Evolutionary conservation across 2,329 filamentous ascomycete species (phyloP).

Genomic region (Phialophora macrospora): DNA sequence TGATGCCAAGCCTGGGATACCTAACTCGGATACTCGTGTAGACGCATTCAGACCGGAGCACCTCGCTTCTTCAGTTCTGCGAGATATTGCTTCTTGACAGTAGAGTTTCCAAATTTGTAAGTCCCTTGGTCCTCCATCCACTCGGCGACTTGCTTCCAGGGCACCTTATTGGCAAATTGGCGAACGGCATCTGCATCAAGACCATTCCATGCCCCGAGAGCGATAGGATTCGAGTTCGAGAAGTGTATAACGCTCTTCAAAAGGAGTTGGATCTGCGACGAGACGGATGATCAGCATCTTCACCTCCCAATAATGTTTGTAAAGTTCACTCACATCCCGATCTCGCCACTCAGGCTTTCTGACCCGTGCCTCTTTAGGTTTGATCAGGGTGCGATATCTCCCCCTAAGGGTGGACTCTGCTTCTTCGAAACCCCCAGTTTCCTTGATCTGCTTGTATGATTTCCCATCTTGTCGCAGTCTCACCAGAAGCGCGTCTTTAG

Average conservation of each 20-base stretch:
- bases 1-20: neutral
- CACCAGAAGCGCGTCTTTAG: slow-evolving; percentile 49
- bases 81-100: slow-evolving; percentile 66
- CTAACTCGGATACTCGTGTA: neutral
- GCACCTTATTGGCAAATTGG: slow-evolving; percentile 51
- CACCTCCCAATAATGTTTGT: neutral
- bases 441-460: slow-evolving; percentile 56
- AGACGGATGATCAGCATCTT: slow-evolving; percentile 8
- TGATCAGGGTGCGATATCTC: slow-evolving; percentile 54
- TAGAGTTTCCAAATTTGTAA: slow-evolving; percentile 65
- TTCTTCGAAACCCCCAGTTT: slow-evolving; percentile 49
- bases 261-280: slow-evolving; percentile 48
- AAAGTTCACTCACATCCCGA: slow-evolving; percentile 49
- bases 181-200: slow-evolving; percentile 21
- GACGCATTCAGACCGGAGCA: neutral
- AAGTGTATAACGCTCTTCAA: slow-evolving; percentile 46
- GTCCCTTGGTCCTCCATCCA: slow-evolving; percentile 61
- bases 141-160: slow-evolving; percentile 64
- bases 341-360: slow-evolving; percentile 53
- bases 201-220: slow-evolving; percentile 18
- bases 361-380: slow-evolving; percentile 51
- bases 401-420: slow-evolving; percentile 56
- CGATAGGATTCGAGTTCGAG: slow-evolving; percentile 31
- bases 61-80: slow-evolving; percentile 46
- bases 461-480: slow-evolving; percentile 49